These are phyloP conservation scores for Amniculicola lignicola DNA, from an alignment of 495 filamentous ascomycete genomes.

Conservation along the genomic window DNA sequence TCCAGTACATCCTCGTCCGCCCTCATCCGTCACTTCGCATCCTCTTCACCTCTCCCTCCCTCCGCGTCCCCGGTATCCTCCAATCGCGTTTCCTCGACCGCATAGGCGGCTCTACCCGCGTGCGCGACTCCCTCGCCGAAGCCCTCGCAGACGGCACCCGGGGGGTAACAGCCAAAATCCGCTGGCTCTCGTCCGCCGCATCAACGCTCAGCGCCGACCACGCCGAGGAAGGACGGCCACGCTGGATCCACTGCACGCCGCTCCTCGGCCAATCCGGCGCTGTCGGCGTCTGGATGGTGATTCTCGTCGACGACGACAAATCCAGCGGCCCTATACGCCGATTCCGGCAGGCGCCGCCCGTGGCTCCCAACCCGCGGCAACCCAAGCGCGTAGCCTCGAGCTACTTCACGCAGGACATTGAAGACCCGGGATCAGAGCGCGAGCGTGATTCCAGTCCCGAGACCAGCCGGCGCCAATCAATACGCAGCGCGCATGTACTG, in stretches of 20 bases:
- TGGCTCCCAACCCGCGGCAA: background rate
- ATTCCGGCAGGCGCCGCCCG: constrained; percentile 19
- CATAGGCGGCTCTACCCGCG: constrained; percentile 54
- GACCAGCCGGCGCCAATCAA: too few species aligned
- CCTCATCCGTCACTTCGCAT: constrained; percentile 59
- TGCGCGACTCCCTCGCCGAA: constrained; percentile 52
- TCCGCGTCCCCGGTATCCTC: constrained; percentile 62
- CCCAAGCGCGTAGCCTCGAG: too few species aligned
- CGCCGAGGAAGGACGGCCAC: constrained; percentile 48
- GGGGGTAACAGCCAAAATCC: constrained; percentile 59
- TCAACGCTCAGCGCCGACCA: constrained; percentile 34
- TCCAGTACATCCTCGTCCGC: constrained; percentile 60
- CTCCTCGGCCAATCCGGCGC: constrained; percentile 54
- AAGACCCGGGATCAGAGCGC: too few species aligned
- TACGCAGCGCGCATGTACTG: too few species aligned
- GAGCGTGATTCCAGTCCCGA: too few species aligned
- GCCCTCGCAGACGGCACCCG: constrained; percentile 53
- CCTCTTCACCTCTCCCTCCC: constrained; percentile 63
- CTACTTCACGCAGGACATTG: background rate
- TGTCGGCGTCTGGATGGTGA: constrained; percentile 67
- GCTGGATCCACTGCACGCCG: constrained; percentile 66
- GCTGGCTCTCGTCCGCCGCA: constrained; percentile 50
- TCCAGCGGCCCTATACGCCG: background rate
- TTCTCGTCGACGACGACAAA: constrained; percentile 56
- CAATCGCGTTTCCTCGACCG: constrained; percentile 61